phyloP scores from a whole-genome alignment of 2,329 filamentous ascomycete genomes.

The Colletotrichum tropicicola region DNA sequence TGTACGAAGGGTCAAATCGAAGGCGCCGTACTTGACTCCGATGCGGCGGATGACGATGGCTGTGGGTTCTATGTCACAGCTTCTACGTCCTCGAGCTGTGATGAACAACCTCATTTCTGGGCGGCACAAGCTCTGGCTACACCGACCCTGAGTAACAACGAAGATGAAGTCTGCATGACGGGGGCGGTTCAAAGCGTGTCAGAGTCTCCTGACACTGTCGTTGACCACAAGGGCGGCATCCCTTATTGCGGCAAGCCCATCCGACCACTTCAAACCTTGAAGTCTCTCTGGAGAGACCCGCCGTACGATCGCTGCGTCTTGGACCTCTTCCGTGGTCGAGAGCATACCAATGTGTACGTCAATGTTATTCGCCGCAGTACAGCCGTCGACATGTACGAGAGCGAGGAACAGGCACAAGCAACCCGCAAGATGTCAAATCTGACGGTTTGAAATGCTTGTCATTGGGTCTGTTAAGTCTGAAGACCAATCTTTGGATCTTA shows the following conservation, averaged over 20 bases:
- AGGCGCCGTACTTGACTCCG: not conserved
- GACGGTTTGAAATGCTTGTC: not conserved
- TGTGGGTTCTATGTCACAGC: not conserved
- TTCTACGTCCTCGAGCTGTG: not conserved
- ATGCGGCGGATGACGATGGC: not conserved
- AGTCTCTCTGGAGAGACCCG: constrained; percentile 28
- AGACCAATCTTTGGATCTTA: not conserved
- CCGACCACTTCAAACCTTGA: constrained; percentile 21
- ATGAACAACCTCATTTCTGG: not conserved
- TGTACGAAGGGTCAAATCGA: not conserved
- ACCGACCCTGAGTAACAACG: no score
- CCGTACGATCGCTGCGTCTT: constrained; percentile 32
- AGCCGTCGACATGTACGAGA: constrained; percentile 39
- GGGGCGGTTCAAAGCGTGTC: no score
- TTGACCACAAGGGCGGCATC: not conserved
- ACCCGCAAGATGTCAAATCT: not conserved
- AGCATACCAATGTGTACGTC: constrained; percentile 33
- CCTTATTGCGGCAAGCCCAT: not conserved
- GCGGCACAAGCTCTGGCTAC: no score
- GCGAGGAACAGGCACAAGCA: not conserved
- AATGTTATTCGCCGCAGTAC: constrained; percentile 31
- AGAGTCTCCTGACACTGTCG: no score
- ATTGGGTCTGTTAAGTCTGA: not conserved
- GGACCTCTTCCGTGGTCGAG: constrained; percentile 31
- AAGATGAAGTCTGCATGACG: not conserved